phyloP scores from a whole-genome alignment of 2,329 filamentous ascomycete genomes.

The Colletotrichum phormii region DNA sequence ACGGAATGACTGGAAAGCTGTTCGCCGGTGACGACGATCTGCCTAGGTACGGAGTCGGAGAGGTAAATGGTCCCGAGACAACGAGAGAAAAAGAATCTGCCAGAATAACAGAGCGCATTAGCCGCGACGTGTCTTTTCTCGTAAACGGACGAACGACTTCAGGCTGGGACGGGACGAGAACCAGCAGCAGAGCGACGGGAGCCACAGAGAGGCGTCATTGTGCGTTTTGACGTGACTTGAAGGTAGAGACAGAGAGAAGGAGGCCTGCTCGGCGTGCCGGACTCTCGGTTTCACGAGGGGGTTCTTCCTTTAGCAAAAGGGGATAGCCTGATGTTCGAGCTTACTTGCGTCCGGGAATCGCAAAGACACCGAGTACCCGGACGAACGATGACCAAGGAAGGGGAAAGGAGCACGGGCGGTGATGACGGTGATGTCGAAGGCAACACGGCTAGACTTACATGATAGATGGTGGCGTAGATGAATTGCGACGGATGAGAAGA shows the following conservation, averaged over 20 bases:
- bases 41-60: conserved; percentile 28
- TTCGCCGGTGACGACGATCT: background rate
- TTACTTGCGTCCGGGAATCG: background rate
- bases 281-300: conserved; percentile 3
- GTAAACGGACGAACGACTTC: conserved; percentile 13
- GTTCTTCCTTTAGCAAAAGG: background rate
- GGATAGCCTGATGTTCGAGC: background rate
- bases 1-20: background rate
- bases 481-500: conserved; percentile 3
- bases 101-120: conserved; percentile 23
- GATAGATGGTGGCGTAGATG: conserved; percentile 23
- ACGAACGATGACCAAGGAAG: background rate
- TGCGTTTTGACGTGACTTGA: conserved; percentile 1
- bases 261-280: background rate
- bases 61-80: conserved; percentile 26
- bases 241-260: background rate
- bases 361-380: conserved; percentile 9
- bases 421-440: background rate
- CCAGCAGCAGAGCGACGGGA: background rate
- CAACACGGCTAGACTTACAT: conserved; percentile 19
- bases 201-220: conserved; percentile 10
- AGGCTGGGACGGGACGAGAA: background rate
- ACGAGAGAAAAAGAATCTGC: conserved; percentile 30
- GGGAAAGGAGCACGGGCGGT: background rate
- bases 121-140: conserved; percentile 1